These are phyloP conservation scores for Hypoxylon rubiginosum DNA, from an alignment of 2,329 filamentous ascomycete genomes.

Conservation along the genomic window DNA sequence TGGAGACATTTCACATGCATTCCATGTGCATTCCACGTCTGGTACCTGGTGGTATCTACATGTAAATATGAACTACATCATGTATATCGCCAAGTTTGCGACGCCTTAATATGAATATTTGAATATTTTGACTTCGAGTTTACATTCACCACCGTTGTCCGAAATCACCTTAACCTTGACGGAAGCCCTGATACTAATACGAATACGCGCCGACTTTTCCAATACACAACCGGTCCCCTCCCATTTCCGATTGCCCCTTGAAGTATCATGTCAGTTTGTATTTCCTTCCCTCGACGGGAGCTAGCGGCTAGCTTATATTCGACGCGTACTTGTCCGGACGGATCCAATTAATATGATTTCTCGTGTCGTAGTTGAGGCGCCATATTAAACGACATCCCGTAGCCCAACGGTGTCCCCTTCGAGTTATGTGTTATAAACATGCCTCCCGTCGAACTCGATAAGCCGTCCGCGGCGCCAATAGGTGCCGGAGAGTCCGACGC, in stretches of 20 bases:
- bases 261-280: neutral
- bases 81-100: neutral
- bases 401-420: neutral
- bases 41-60: neutral
- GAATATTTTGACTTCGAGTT: constrained; percentile 1
- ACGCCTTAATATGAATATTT: neutral
- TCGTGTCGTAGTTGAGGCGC: constrained; percentile 1
- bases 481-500: constrained; percentile 31
- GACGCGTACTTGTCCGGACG: neutral
- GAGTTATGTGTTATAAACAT: constrained; percentile 28
- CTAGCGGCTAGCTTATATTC: neutral
- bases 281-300: neutral
- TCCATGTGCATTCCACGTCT: constrained; percentile 2
- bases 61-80: constrained; percentile 4
- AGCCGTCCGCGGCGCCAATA: constrained; percentile 46
- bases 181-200: constrained; percentile 1
- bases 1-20: neutral
- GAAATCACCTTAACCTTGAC: constrained; percentile 29
- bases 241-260: neutral
- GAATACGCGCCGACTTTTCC: constrained; percentile 4
- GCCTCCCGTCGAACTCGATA: constrained; percentile 48
- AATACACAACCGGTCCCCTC: neutral
- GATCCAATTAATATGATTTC: neutral
- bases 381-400: neutral
- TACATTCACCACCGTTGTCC: neutral